Evolutionary conservation across 805 yeast genomes (phyloP), one percentile per base, ranked within the genome.

Genomic region (Candida parachauliodes): DNA sequence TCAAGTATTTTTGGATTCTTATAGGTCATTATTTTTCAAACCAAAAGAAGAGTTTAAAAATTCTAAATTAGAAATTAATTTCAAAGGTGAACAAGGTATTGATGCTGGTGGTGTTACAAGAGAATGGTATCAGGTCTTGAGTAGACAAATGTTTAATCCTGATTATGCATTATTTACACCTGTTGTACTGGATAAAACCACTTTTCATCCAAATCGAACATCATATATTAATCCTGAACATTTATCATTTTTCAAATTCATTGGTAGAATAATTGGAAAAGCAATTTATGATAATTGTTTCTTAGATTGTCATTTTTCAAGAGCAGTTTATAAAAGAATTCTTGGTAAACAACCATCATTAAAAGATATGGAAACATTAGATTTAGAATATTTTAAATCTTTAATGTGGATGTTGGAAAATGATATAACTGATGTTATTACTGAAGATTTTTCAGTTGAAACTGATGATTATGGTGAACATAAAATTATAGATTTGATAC

Each of bases 81-180:
- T 93, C 65, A 80, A 80, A 45, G 96, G 95, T 1, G 99, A 93
- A 59, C 83, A 83, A 38, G 99, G 98, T 48, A 86, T 93, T 34
- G 99, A 93, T 69, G 98, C 96, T 3, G 99, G 99, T 48, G 99
- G 99, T 28, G 81, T 93, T 11, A 86, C 97, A 0, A 72, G 99
- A 52, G 99, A 93, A 58, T 93, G 98, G 98, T 89, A 83, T 53
- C 97, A 89, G 56, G 95, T 89, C 4, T 62, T 93, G 32, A 81
- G 96, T 0, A 72, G 96, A 44, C 97, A 91, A 57, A 89, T 93
- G 87, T 88, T 93, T 64, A 88, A 91, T 55, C 94, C 98, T 0
- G 95, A 88, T 52, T 88, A 88, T 63, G 97, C 96, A 0, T 65
- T 93, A 44, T 93, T 91, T 56, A 70, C 83, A 1, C 96, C 98